Base-by-base conservation (phyloP, 2,329 filamentous ascomycete species). In the Malbranchea zuffiana region DNA sequence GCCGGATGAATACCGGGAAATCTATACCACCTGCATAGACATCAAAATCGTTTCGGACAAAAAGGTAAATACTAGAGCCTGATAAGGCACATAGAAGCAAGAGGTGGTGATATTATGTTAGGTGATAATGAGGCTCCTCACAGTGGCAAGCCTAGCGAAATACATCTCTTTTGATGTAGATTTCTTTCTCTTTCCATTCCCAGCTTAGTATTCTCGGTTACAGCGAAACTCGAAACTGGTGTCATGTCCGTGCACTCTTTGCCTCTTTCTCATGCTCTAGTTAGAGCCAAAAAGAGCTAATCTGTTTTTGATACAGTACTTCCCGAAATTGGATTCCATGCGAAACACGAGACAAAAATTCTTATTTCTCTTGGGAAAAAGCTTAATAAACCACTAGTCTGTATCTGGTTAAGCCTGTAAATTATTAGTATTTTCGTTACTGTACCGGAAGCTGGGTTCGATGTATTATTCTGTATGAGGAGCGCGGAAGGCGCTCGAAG, bases 31-130 rank as follows among this genome's bases (percentile, higher is more conserved):
- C 23, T 25, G 23, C n/a, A 25, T 25, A 7, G 23, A 25, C n/a
- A n/a, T 25, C 13, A 56, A 67, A 33, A n/a, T n/a, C n/a, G 45
- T 53, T 20, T 51, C 47, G 11, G 30, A 46, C n/a, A n/a, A n/a
- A n/a, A n/a, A n/a, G n/a, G n/a, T n/a, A n/a, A n/a, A n/a, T n/a
- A n/a, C n/a, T n/a, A n/a, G n/a, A n/a, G n/a, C n/a, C n/a, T n/a
- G n/a, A n/a, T n/a, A n/a, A n/a, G n/a, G n/a, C n/a, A n/a, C n/a
- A n/a, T n/a, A n/a, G n/a, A n/a, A n/a, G n/a, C n/a, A n/a, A n/a
- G n/a, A n/a, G n/a, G n/a, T n/a, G n/a, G n/a, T n/a, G n/a, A n/a
- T n/a, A n/a, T n/a, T n/a, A n/a, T n/a, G n/a, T n/a, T n/a, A n/a
- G n/a, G n/a, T n/a, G n/a, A n/a, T n/a, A n/a, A n/a, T n/a, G n/a